Base-by-base conservation (phyloP, 495 filamentous ascomycete genomes). In the Friedmanniomyces simplex region DNA sequence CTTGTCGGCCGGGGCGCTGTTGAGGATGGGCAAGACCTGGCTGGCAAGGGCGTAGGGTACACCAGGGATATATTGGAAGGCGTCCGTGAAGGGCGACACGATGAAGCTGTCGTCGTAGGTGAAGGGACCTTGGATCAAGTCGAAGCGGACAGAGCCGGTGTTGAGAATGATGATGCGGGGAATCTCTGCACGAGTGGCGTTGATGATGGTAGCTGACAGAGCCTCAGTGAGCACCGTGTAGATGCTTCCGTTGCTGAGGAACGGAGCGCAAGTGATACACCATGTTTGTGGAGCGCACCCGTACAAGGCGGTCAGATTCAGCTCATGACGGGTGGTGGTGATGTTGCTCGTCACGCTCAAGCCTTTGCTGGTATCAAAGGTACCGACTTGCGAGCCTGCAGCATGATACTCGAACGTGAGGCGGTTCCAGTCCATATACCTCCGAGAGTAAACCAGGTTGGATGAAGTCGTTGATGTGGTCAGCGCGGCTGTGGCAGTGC, bases 221-320 rank as follows among this genome's bases (percentile, higher is more conserved):
- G 72, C 72, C 1, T 52, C 66, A 21, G 63, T 46, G 0, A 73
- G 46, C 1, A 73, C 61, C 2, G 54, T 61, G 51, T 68, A 73
- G 49, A 75, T 67, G 54, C 68, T 75, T 13, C 68, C 68, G 21
- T 60, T 51, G 28, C 63, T 55, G 4, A 60, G 54, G 59, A 61
- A 68, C 11, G 68, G 71, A 45, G 62, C 66, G 64, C 72, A 75
- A 20, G 52, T 69, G 21, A 68, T 63, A 52, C 72, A 75, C 50
- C 66, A 75, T 1, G 70, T 70, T 45, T 67, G 62, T 24, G 72
- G 72, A 13, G 70, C 72, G 52, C 72, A 74, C 3, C 72, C 72
- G 41, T 71, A 73, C 0, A 72, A 58, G 25, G 54, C 39, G 10
- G 62, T 69, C n/a, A 73, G 58, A 46, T 72, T 69, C 2, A 71